These are phyloP conservation scores for Oehlia diaphana DNA, from an alignment of 192 early-diverging fungal species.

Conservation along the genomic window DNA sequence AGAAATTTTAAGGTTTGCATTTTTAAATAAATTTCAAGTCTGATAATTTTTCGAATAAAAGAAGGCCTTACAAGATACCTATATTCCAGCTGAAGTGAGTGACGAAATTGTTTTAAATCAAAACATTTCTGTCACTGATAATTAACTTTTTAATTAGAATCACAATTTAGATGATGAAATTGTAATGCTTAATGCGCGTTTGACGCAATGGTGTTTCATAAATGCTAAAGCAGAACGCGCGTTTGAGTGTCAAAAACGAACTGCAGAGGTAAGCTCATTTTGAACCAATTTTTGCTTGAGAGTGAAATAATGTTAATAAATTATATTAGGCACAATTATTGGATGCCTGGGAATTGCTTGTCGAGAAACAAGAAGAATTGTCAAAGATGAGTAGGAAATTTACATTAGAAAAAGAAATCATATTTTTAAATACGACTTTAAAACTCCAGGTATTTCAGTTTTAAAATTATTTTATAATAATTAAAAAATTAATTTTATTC, in stretches of 20 bases:
- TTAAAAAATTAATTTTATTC: not conserved
- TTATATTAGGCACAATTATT: slow-evolving; percentile 5
- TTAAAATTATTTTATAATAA: too few relatives aligned
- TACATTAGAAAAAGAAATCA: slow-evolving; percentile 15
- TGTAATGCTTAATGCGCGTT: slow-evolving; percentile 24
- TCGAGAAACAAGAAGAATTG: slow-evolving; percentile 17
- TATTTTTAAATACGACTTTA: slow-evolving; percentile 1
- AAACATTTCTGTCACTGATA: not conserved
- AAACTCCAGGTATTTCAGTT: not conserved
- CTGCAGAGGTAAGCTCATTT: slow-evolving; percentile 3
- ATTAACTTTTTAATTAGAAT: not conserved
- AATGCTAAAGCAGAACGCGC: slow-evolving; percentile 15
- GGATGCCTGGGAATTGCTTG: slow-evolving; percentile 23
- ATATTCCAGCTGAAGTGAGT: not conserved
- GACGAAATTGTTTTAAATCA: too few relatives aligned
- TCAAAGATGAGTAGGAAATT: not conserved
- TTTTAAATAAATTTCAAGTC: not conserved
- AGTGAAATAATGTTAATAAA: not conserved
- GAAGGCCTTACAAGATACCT: not conserved
- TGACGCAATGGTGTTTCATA: slow-evolving; percentile 26
- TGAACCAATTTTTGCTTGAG: not conserved
- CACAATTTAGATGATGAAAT: slow-evolving; percentile 21
- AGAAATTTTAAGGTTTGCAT: not conserved
- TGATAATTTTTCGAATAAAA: not conserved
- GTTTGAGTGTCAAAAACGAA: slow-evolving; percentile 18